Base-by-base conservation (phyloP, 2,329 filamentous ascomycete genomes). In the Triangularia verruculosa region DNA sequence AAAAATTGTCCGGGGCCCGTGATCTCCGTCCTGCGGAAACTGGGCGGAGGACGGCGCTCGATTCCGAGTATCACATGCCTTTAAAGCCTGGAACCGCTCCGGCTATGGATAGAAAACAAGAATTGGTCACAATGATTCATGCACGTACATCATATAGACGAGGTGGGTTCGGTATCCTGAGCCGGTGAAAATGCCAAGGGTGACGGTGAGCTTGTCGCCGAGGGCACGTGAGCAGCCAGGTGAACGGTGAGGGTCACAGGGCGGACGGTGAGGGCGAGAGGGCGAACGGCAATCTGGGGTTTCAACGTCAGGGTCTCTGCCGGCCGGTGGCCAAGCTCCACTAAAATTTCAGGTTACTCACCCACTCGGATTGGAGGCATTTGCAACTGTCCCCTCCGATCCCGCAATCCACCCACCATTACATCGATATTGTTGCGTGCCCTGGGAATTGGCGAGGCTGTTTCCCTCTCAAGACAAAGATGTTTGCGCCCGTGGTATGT, bases 401-500 rank as follows among this genome's bases (percentile, higher is more conserved):
- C 28, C 34, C 65, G 65, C 65, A 56, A 47, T 25, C 39, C 53
- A 39, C 47, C 15, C 43, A 30, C 27, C 27, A 25, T 51, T 17
- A 22, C 11, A 56, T 51, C 43, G 15, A 25, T 54, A 24, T 56
- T 43, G 52, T 39, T 15, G 39, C 11, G 39, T 30, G 25, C 15
- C 27, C 27, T 39, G 59, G 63, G 53, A 47, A n/a, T 24, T 54
- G 51, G 51, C 12, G 64, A 65, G 63, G 57, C 51, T 53, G 62
- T 47, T 57, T 59, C 52, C 28, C 30, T 54, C 30, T 25, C 59
- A 57, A 34, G 47, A 61, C 43, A 28, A 28, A 28, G 9, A 70
- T 70, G 68, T 65, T 70, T 34, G 34, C 63, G 28, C 67, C 67
- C 57, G 61, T 68, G 61, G 68, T 70, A 69, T 61, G 67, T 65